Base-by-base conservation (phyloP, 2,329 filamentous ascomycete species). In the Aspergillus tamarii region DNA sequence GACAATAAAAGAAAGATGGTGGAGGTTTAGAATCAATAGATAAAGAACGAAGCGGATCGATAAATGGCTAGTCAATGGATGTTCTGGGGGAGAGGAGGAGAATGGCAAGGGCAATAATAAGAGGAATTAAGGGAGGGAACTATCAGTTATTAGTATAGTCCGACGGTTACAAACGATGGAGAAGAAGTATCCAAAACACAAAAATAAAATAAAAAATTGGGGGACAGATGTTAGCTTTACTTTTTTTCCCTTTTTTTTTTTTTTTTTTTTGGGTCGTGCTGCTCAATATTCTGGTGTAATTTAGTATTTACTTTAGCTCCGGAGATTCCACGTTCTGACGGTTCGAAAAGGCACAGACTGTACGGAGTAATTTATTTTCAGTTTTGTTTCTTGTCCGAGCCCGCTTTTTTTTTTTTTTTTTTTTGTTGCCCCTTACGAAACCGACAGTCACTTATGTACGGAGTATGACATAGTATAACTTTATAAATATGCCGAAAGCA, bases 31-130 rank as follows among this genome's bases (percentile, higher is more conserved):
- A 59, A 50, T 39, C 23, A 50, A 56, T 36, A 60, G 48, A 46
- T 45, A 58, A 53, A 59, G 60, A 55, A 57, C 34, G 61, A 62
- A 57, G 34, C 50, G 55, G 59, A 59, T 65, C 45, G 34, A 46
- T 58, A 46, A 36, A 36, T 45, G 21, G 61, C 50, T 57, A 63
- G 50, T 53, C 57, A 59, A 46, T 45, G 48, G 48, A 55, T 43
- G 48, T 39, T 45, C 39, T 36, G 59, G 41, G 52, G 43, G 46
- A 57, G 57, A 57, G 57, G 56, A 53, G 26, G 32, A 23, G 34
- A 60, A 28, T 30, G 62, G 30, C 48, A 43, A 32, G 39, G 53
- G 21, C n/a, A 62, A 45, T 59, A 58, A 57, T 50, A 36, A 56
- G 43, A 43, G 30, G 48, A 41, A 54, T 45, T 60, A 43, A 60